These are phyloP conservation scores for Aspergillus sp. DNA, from an alignment of 2,329 filamentous ascomycete species.

Conservation along the genomic window DNA sequence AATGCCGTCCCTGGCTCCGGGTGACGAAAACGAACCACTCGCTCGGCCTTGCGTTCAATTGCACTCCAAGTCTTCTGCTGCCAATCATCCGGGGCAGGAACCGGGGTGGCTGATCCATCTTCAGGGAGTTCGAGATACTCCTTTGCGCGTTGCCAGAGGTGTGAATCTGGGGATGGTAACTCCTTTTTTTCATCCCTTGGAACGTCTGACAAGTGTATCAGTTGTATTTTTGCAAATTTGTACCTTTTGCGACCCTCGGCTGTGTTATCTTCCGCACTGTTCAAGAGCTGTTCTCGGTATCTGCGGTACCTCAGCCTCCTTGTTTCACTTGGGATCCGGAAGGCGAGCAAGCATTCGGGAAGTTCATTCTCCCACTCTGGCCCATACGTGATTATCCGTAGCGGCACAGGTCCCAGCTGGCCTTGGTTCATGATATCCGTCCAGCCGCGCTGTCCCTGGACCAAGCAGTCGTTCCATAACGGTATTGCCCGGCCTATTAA, in stretches of 20 bases:
- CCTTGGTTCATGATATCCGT: background rate
- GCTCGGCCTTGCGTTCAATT: too few species aligned
- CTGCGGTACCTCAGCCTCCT: too few species aligned
- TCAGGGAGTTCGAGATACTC: background rate
- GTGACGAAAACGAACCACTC: too few species aligned
- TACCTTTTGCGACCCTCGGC: too few species aligned
- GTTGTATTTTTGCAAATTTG: too few species aligned
- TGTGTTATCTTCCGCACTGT: too few species aligned
- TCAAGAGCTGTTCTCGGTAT: too few species aligned
- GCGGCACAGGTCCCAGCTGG: constrained; percentile 1
- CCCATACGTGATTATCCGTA: background rate
- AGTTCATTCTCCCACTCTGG: constrained; percentile 1
- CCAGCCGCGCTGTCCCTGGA: background rate
- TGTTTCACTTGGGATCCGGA: background rate
- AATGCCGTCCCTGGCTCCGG: background rate
- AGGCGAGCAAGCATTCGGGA: background rate
- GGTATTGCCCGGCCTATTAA: background rate
- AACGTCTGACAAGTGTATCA: too few species aligned
- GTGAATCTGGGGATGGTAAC: background rate
- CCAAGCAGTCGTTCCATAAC: background rate
- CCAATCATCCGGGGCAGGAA: background rate
- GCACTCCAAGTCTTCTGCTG: background rate
- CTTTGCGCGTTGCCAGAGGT: background rate
- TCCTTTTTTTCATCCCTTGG: background rate
- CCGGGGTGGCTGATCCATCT: background rate